Conservation (phyloP, 2,329 filamentous ascomycete species). For the Didymella arachidicola region DNA sequence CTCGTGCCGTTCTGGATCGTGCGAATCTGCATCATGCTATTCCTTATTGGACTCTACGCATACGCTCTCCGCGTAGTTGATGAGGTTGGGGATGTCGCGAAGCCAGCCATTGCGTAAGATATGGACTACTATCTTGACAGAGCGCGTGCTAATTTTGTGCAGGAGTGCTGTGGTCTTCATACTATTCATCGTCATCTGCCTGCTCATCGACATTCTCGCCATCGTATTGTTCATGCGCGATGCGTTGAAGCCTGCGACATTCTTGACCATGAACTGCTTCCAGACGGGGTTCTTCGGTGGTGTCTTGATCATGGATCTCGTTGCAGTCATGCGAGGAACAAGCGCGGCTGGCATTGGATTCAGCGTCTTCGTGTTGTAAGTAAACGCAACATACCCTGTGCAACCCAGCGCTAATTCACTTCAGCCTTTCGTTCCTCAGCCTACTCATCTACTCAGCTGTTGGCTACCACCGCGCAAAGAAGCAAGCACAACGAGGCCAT, state of each 20-base stretch:
- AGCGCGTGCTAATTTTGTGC: constrained; percentile 27
- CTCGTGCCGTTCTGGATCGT: constrained; percentile 50
- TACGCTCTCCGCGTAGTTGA: constrained; percentile 32
- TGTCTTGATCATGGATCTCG: constrained; percentile 44
- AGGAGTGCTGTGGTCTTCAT: constrained; percentile 45
- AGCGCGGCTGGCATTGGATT: constrained; percentile 37
- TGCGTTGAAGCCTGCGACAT: constrained; percentile 41
- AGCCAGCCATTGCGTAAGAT: constrained; percentile 35
- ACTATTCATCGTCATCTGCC: constrained; percentile 42
- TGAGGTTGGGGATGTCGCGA: constrained; percentile 26
- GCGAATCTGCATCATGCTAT: constrained; percentile 44
- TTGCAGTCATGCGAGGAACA: constrained; percentile 32
- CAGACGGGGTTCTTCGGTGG: constrained; percentile 49
- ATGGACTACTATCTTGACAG: not conserved
- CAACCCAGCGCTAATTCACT: constrained; percentile 14
- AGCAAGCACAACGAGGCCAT: constrained; percentile 42
- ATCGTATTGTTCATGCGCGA: constrained; percentile 47
- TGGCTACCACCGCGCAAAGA: constrained; percentile 47
- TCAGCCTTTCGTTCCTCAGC: constrained; percentile 47
- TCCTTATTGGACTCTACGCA: constrained; percentile 43
- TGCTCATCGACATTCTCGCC: constrained; percentile 46
- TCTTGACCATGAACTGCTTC: constrained; percentile 48
- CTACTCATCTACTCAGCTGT: constrained; percentile 53
- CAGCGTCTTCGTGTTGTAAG: constrained; percentile 50
- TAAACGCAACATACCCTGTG: not conserved